Percentiles rank a stretch among this genome's conserved stretches.
These are phyloP conservation scores for Botryosphaeria dothidea DNA, from an alignment of 2,329 filamentous ascomycete genomes.

Conservation along the genomic window DNA sequence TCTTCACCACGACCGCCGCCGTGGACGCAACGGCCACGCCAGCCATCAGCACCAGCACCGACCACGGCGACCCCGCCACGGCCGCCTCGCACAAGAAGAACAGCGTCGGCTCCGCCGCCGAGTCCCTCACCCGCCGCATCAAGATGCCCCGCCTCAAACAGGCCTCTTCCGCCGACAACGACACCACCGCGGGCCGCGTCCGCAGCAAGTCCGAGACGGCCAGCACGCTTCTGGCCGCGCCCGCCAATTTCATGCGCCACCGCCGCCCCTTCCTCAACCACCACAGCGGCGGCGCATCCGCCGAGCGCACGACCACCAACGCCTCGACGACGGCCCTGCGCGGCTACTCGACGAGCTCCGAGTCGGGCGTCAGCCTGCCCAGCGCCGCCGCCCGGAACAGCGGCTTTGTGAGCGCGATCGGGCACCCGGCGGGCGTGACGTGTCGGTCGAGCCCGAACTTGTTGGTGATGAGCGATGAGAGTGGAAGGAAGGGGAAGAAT, in stretches of 20 bases:
- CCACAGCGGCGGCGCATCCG: too few species aligned
- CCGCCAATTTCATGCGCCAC: background rate
- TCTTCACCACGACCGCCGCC: background rate
- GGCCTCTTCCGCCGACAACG: background rate
- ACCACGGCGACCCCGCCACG: background rate
- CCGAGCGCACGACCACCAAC: too few species aligned
- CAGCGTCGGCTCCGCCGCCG: background rate
- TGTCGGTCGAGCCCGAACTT: background rate
- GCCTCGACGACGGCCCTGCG: background rate
- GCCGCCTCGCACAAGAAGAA: background rate
- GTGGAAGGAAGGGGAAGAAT: background rate
- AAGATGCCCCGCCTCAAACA: background rate
- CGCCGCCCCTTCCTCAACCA: background rate
- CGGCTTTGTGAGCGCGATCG: background rate
- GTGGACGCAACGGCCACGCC: background rate
- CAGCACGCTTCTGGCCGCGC: background rate
- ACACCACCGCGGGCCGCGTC: background rate
- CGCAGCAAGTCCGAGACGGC: background rate
- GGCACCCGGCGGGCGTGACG: background rate
- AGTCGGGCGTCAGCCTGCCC: conserved; percentile 1
- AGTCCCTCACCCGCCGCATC: background rate
- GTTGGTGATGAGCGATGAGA: background rate
- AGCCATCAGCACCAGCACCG: background rate
- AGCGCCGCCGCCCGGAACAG: background rate
- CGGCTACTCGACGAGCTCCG: background rate